Conservation (phyloP, 2,329 filamentous ascomycete species). For the Alternaria panax region DNA sequence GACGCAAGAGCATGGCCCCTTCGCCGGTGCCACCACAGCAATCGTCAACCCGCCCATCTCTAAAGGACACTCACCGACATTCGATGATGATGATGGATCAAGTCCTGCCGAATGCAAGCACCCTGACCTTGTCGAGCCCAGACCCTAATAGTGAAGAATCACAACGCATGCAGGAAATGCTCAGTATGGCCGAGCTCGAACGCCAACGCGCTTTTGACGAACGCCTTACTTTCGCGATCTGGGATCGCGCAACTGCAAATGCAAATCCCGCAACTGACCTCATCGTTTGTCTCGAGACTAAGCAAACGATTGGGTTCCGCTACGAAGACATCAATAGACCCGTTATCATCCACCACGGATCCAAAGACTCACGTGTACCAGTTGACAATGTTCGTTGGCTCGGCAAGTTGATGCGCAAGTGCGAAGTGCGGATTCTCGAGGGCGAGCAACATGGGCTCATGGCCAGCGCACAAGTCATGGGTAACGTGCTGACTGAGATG, state of each 20-base stretch:
- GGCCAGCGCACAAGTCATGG: slow-evolving; percentile 94
- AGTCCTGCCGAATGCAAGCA: slow-evolving; percentile 51
- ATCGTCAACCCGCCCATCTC: slow-evolving; percentile 22
- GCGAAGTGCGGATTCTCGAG: slow-evolving; percentile 88
- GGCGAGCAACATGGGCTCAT: slow-evolving; percentile 95
- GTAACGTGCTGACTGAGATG: slow-evolving; percentile 91
- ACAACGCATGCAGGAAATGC: slow-evolving; percentile 56
- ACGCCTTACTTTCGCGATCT: slow-evolving; percentile 89
- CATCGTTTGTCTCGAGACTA: slow-evolving; percentile 87
- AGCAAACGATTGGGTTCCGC: slow-evolving; percentile 90
- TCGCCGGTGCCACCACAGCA: slow-evolving; percentile 19
- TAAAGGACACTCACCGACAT: slow-evolving; percentile 51
- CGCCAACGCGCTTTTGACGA: slow-evolving; percentile 80
- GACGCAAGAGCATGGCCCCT: slow-evolving; percentile 40
- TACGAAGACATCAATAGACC: slow-evolving; percentile 94
- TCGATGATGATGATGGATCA: slow-evolving; percentile 61
- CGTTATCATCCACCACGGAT: slow-evolving; percentile 93
- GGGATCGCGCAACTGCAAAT: slow-evolving; percentile 88
- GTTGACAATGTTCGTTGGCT: slow-evolving; percentile 96
- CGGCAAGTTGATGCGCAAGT: slow-evolving; percentile 89
- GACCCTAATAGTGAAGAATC: slow-evolving; percentile 44
- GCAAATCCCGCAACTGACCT: slow-evolving; percentile 95
- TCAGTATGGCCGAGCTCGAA: slow-evolving; percentile 72
- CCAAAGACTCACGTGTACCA: slow-evolving; percentile 86
- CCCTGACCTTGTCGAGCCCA: slow-evolving; percentile 38